Evolutionary conservation across 2,329 filamentous ascomycete species (phyloP).

Genomic region (Emergomyces africanus): DNA sequence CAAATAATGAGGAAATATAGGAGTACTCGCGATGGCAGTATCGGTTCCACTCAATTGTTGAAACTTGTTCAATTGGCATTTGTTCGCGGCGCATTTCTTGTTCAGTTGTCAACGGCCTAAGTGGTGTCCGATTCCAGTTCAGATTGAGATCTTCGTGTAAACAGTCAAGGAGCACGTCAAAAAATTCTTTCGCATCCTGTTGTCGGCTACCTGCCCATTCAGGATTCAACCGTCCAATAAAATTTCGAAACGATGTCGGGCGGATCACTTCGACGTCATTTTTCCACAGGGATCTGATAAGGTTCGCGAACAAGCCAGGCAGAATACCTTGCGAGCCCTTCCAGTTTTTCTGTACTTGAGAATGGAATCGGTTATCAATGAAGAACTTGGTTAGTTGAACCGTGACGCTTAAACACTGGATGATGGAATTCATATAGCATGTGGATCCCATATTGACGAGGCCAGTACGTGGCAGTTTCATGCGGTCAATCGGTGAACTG

Average conservation of each 20-base stretch:
- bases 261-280: conserved; percentile 39
- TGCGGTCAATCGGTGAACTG: conserved; percentile 30
- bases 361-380: conserved; percentile 48
- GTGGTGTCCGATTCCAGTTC: conserved; percentile 45
- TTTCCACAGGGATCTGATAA: conserved; percentile 51
- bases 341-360: conserved; percentile 50
- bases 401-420: conserved; percentile 73
- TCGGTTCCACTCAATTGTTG: conserved; percentile 59
- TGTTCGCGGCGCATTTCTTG: conserved; percentile 50
- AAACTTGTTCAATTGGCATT: conserved; percentile 51
- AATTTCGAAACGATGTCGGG: conserved; percentile 51
- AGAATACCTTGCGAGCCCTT: conserved; percentile 52
- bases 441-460: conserved; percentile 69
- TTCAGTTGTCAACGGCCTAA: conserved; percentile 44
- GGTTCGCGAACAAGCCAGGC: conserved; percentile 48
- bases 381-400: conserved; percentile 50
- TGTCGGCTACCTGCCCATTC: conserved; percentile 64
- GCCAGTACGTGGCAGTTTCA: conserved; percentile 53
- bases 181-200: conserved; percentile 86
- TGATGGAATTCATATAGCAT: conserved; percentile 85
- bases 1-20: conserved; percentile 69
- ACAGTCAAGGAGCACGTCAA: conserved; percentile 67
- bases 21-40: conserved; percentile 59
- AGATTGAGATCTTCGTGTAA: conserved; percentile 78
- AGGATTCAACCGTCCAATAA: conserved; percentile 51